These are phyloP conservation scores for Teratosphaeria pseudoeucalypti DNA, from an alignment of 2,329 filamentous ascomycete genomes.

Conservation along the genomic window DNA sequence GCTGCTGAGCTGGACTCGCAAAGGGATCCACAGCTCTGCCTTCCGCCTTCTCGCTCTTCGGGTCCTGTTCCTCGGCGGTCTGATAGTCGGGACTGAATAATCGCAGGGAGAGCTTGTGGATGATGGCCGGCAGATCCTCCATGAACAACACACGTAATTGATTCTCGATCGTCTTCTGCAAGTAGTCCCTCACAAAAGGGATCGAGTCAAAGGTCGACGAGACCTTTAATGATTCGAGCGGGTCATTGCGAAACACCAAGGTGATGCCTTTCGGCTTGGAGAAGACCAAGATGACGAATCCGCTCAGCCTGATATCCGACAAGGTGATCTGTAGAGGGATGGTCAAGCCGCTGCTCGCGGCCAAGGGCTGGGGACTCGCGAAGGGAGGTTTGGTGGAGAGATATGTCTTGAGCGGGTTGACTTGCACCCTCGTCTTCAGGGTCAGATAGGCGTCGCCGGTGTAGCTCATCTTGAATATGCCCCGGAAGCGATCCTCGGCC, in stretches of 20 bases:
- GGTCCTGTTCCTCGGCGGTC: constrained; percentile 46
- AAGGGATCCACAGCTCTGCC: constrained; percentile 20
- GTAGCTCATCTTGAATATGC: constrained; percentile 99
- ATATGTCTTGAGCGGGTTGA: constrained; percentile 94
- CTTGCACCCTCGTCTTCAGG: constrained; percentile 90
- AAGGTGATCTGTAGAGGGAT: constrained; percentile 96
- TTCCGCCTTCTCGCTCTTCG: not conserved
- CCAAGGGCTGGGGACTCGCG: constrained; percentile 83
- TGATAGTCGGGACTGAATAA: constrained; percentile 84
- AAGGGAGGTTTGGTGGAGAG: constrained; percentile 84
- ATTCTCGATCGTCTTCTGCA: constrained; percentile 90
- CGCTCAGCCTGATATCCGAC: constrained; percentile 89
- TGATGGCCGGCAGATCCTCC: constrained; percentile 94
- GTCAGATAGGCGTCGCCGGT: constrained; percentile 91
- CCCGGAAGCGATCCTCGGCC: constrained; percentile 90
- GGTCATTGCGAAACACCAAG: constrained; percentile 94
- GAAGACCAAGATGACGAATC: constrained; percentile 95
- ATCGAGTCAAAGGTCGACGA: constrained; percentile 99
- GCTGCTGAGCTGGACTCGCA: constrained; percentile 45
- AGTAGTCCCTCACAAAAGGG: constrained; percentile 91
- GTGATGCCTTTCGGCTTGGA: constrained; percentile 95
- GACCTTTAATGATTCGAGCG: constrained; percentile 93
- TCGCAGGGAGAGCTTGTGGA: constrained; percentile 79
- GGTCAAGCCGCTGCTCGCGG: constrained; percentile 81
- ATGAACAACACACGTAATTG: constrained; percentile 91